These are phyloP conservation scores for Pleurotus tuber-regium DNA, from an alignment of 768 basidiomycete species.

Conservation along the genomic window DNA sequence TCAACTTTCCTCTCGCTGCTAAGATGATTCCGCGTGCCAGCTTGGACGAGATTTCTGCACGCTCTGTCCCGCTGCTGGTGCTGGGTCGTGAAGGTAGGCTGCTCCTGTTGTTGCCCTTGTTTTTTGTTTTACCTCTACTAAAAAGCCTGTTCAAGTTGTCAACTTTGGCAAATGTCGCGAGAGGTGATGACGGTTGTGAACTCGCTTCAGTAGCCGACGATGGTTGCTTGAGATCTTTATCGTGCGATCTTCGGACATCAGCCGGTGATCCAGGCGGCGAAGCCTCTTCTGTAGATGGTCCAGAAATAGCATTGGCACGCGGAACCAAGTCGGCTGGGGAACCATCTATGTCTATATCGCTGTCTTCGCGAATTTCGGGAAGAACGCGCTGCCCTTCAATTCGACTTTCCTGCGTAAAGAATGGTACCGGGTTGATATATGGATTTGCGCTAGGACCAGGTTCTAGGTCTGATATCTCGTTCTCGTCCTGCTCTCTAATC, in stretches of 20 bases:
- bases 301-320: not conserved
- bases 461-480: not conserved
- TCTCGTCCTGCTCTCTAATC: not conserved
- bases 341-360: constrained; percentile 6
- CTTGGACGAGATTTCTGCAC: constrained; percentile 4
- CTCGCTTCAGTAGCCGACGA: constrained; percentile 6
- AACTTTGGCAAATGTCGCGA: constrained; percentile 7
- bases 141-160: constrained; percentile 8
- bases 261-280: constrained; percentile 9
- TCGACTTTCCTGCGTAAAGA: constrained; percentile 23
- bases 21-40: constrained; percentile 4
- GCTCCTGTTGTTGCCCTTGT: not conserved
- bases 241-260: constrained; percentile 8
- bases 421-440: constrained; percentile 46
- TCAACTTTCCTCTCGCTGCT: not conserved
- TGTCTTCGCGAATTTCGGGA: constrained; percentile 9
- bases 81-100: constrained; percentile 6
- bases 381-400: constrained; percentile 13
- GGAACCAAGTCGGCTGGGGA: constrained; percentile 2
- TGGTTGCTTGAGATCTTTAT: constrained; percentile 8
- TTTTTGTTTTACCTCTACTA: not conserved
- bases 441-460: constrained; percentile 31
- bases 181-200: constrained; percentile 10
- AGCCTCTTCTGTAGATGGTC: not conserved
- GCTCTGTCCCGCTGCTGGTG: constrained; percentile 8